A percentile compares a stretch with the other conserved stretches of the same genome.
phyloP scores from a whole-genome alignment of 176 grass and related monocot genomes.

The Canna indica region DNA sequence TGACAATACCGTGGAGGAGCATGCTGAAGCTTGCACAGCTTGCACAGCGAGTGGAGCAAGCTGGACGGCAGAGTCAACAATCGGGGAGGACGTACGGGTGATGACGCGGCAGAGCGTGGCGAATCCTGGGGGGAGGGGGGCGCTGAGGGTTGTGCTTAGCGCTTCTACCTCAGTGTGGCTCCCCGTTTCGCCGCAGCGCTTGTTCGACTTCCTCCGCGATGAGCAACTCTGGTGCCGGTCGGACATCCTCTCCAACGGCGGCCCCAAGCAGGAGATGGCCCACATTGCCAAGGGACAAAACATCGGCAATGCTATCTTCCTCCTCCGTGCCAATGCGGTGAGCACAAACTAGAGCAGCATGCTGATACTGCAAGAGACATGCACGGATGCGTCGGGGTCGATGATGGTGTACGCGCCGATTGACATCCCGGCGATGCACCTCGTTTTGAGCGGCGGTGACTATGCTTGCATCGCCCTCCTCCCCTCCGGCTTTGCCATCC shows the following conservation, averaged over 20 bases:
- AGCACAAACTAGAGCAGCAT: constrained; percentile 61
- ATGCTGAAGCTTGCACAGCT: constrained; percentile 70
- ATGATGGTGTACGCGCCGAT: constrained; percentile 91
- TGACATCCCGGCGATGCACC: constrained; percentile 77
- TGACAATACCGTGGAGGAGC: constrained; percentile 70
- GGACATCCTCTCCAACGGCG: constrained; percentile 89
- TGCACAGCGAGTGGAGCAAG: constrained; percentile 68
- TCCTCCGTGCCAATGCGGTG: constrained; percentile 54
- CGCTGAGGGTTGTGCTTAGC: constrained; percentile 73
- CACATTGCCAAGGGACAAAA: constrained; percentile 79
- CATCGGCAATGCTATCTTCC: constrained; percentile 71
- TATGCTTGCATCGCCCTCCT: constrained; percentile 52
- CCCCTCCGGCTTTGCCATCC: constrained; percentile 68
- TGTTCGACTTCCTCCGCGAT: constrained; percentile 78
- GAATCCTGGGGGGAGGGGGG: constrained; percentile 76
- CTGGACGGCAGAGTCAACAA: constrained; percentile 43
- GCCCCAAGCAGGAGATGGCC: constrained; percentile 78
- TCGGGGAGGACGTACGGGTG: constrained; percentile 65
- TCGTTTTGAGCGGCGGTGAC: constrained; percentile 73
- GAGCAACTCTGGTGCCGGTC: constrained; percentile 55
- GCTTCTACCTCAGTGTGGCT: constrained; percentile 85
- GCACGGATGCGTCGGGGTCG: constrained; percentile 55
- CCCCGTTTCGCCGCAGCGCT: constrained; percentile 38
- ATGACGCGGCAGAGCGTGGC: constrained; percentile 65
- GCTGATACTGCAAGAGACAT: constrained; percentile 83